Conservation (phyloP, 2,329 filamentous ascomycete species). For the Coniella lustricola region DNA sequence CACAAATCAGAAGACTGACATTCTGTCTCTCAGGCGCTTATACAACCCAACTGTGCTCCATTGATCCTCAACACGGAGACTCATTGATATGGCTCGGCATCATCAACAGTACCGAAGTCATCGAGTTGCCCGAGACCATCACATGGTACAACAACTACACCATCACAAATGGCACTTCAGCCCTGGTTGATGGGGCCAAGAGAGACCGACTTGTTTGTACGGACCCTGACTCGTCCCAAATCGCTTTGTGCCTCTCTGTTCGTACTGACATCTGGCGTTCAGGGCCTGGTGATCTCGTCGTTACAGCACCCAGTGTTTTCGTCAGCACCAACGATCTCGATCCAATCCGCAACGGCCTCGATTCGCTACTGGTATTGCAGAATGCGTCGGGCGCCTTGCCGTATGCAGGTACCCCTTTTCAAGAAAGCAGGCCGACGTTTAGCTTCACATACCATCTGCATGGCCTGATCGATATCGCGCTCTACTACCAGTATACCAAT, state of each 20-base stretch:
- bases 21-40: constrained; percentile 17
- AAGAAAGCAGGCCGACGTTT: constrained; percentile 10
- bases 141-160: constrained; percentile 22
- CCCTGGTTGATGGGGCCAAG: constrained; percentile 37
- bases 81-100: constrained; percentile 6
- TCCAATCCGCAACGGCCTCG: constrained; percentile 42
- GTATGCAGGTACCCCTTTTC: constrained; percentile 40
- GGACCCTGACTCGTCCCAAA: not conserved
- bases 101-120: constrained; percentile 9
- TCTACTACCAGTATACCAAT: constrained; percentile 49
- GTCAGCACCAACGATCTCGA: constrained; percentile 47
- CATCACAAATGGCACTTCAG: constrained; percentile 23
- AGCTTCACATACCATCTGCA: constrained; percentile 53
- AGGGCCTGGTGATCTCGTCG: constrained; percentile 56
- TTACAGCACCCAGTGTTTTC: constrained; percentile 46
- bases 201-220: constrained; percentile 38
- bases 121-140: constrained; percentile 9
- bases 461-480: constrained; percentile 50
- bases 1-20: not conserved
- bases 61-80: constrained; percentile 12
- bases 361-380: constrained; percentile 40
- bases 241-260: too few species aligned
- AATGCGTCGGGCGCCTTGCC: constrained; percentile 30
- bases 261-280: not conserved
- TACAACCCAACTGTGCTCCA: constrained; percentile 24